A percentile compares a stretch with the other conserved stretches of the same genome.
Evolutionary conservation across 2,329 filamentous ascomycete species (phyloP).

Genomic region (Botrytis sinoallii): DNA sequence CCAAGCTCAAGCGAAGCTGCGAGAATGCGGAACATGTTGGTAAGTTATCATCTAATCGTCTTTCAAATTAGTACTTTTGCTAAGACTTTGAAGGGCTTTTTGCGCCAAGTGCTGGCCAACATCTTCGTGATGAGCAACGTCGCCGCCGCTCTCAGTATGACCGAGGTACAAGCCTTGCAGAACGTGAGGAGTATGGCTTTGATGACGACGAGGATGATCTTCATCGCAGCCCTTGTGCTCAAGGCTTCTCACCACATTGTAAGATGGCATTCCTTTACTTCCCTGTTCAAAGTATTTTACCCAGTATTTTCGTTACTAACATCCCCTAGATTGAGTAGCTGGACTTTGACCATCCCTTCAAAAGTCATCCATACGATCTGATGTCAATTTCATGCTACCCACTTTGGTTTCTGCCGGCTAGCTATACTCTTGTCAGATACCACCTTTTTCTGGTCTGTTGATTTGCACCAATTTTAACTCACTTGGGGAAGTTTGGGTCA

Average conservation of each 20-base stretch:
- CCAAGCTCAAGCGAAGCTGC: conserved; percentile 82
- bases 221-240: conserved; percentile 17
- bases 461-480: conserved; percentile 12
- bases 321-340: conserved; percentile 13
- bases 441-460: conserved; percentile 19
- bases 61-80: not conserved
- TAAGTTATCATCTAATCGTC: conserved; percentile 42
- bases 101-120: conserved; percentile 72
- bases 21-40: conserved; percentile 85
- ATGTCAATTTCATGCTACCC: conserved; percentile 13
- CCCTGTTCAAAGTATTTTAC: not conserved
- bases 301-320: not conserved
- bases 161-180: conserved; percentile 71
- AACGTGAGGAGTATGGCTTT: conserved; percentile 33
- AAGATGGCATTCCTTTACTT: not conserved
- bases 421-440: conserved; percentile 6
- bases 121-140: conserved; percentile 71
- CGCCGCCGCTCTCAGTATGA: conserved; percentile 72
- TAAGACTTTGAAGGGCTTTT: conserved; percentile 62
- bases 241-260: conserved; percentile 25
- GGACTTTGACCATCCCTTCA: not conserved
- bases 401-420: conserved; percentile 2
- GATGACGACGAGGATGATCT: conserved; percentile 23
- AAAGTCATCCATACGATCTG: conserved; percentile 14
- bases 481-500: conserved; percentile 17